Evolutionary conservation across 768 basidiomycete genomes (phyloP), one percentile per base, ranked within the genome.

Genomic region (Rhodotorula kratochvilovae): DNA sequence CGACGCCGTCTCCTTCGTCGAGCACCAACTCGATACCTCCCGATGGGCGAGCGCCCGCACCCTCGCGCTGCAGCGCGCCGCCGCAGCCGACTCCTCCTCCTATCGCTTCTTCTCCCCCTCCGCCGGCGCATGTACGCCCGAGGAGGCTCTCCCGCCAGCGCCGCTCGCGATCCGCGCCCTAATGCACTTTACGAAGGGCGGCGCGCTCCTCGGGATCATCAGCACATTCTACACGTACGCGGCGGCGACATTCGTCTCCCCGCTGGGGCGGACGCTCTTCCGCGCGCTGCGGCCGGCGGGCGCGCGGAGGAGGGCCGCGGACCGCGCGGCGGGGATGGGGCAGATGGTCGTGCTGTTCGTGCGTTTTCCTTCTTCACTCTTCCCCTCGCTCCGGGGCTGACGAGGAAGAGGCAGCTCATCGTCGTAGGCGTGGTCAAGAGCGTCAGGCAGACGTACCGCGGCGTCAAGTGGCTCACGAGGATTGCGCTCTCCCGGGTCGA

Each of bases 1-100:
- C 35, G 72, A 73, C 15, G 66, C 72, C 8, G 68, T 70, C 53
- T 29, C 51, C 10, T 73, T 73, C 68, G 61, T 73, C 35, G 57
- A 54, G 21, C 59, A 63, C 36, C 66, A 53, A 3, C 62, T 73
- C 29, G 68, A 69, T 21, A 46, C 58, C 5, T 42, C 51, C 13
- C 50, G 60, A 10, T 58, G 53, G 59, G 43, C 54, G 5, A 51
- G 48, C 36, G 70, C 54, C 5, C 60, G 60, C 54, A 29, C 62
- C 25, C 12, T 16, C 29, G 57, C 29, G n/a, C 33, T 48, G 2
- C 5, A 65, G 45, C 46, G 39, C 23, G 48, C 4, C 2, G 4
- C 25, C 3, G 61, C 50, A 4, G 45, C 54, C 13, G 60, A 50
- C 43, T 25, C 31, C n/a, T 21, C 51, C 15, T 17, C 1, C 31